Percentiles rank a stretch among this genome's conserved stretches.
Evolutionary conservation across 139 green algal species (phyloP).

Genomic region (Auxenochlorella pyrenoidosa): DNA sequence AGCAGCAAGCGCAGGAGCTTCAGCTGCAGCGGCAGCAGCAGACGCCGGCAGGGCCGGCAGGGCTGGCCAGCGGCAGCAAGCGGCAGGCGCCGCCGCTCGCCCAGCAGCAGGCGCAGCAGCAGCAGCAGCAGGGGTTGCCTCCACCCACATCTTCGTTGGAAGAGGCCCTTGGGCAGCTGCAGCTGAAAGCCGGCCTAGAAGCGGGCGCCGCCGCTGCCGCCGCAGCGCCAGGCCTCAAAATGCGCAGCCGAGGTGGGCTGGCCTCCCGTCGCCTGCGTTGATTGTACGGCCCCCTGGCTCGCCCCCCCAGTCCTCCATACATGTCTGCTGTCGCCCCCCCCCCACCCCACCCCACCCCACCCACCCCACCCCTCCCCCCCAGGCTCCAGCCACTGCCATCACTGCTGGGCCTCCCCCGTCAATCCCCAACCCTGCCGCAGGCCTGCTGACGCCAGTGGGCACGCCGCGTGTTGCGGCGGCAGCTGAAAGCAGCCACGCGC

Average conservation of each 20-base stretch:
- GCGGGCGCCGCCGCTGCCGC: background rate
- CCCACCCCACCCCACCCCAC: no score
- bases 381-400: no score
- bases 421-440: background rate
- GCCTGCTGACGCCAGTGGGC: background rate
- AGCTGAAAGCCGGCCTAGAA: background rate
- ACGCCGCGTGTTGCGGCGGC: background rate
- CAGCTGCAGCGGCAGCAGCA: background rate
- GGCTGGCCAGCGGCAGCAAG: background rate
- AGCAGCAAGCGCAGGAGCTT: conserved; percentile 9
- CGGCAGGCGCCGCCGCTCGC: background rate
- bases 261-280: background rate
- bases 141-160: background rate
- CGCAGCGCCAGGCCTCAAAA: background rate
- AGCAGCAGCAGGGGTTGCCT: background rate
- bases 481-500: background rate
- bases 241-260: conserved; percentile 10
- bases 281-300: background rate
- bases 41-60: background rate
- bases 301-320: background rate
- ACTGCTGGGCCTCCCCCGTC: no score
- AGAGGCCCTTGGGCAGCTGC: background rate
- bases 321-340: background rate
- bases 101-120: background rate
- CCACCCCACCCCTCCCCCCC: no score